Conservation (phyloP, 306 rosid genomes). For the Lathyrus oleraceus region DNA sequence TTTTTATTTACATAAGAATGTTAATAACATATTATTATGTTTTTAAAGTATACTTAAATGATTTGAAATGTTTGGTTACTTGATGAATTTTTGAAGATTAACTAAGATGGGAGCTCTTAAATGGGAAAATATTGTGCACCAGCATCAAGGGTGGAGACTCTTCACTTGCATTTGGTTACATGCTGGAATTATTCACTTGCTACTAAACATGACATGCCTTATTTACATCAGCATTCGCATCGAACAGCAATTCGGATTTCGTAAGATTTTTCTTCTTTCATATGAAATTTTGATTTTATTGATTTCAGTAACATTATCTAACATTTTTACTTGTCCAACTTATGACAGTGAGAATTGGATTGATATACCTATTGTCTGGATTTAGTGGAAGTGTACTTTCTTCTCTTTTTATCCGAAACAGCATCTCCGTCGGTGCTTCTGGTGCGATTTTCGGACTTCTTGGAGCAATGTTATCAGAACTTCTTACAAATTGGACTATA, state of each 20-base stretch:
- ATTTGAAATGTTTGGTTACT: slow-evolving; percentile 14
- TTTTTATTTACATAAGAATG: background rate
- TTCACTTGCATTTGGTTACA: slow-evolving; percentile 84
- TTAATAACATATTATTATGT: background rate
- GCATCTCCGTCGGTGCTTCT: slow-evolving; percentile 88
- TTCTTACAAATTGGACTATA: slow-evolving; percentile 86
- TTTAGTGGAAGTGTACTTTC: slow-evolving; percentile 81
- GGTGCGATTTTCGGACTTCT: slow-evolving; percentile 95
- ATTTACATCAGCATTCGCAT: slow-evolving; percentile 81
- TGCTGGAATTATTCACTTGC: slow-evolving; percentile 78
- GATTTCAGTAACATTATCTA: slow-evolving; percentile 2
- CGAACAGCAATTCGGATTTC: slow-evolving; percentile 91
- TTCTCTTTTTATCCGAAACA: slow-evolving; percentile 52
- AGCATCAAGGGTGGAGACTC: slow-evolving; percentile 83
- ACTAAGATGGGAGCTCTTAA: slow-evolving; percentile 79
- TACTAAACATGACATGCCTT: slow-evolving; percentile 72
- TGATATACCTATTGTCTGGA: slow-evolving; percentile 68
- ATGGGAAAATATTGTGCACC: slow-evolving; percentile 58
- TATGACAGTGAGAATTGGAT: slow-evolving; percentile 69
- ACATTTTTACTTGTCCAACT: slow-evolving; percentile 11
- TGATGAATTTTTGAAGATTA: slow-evolving; percentile 53
- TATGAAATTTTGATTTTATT: background rate
- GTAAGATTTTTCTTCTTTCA: slow-evolving; percentile 39
- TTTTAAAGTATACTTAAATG: background rate
- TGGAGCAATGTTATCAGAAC: slow-evolving; percentile 95